Evolutionary conservation across 2,329 filamentous ascomycete genomes (phyloP), one percentile per base, ranked within the genome.

Genomic region (Cadophora sp.): DNA sequence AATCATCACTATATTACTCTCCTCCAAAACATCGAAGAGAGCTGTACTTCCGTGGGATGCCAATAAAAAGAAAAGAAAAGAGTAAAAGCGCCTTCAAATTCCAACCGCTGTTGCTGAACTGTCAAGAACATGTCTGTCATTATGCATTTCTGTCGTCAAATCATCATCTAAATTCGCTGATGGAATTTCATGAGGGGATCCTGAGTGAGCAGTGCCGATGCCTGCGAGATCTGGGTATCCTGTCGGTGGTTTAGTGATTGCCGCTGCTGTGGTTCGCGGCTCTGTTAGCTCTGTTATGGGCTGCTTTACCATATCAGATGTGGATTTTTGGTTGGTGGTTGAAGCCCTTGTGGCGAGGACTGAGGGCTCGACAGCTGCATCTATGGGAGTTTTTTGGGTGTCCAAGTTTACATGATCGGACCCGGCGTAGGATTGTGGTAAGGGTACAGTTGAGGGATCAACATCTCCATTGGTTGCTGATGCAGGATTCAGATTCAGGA

Each of bases 61-160:
- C n/a, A n/a, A n/a, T n/a, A n/a, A n/a, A n/a, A 65, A 22, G n/a
- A 48, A 29, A 40, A n/a, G 58, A 26, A 46, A 7, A 37, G 48
- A 48, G 8, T 26, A 27, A 65, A 37, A 43, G 58, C 26, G 24
- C 34, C 16, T 59, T 58, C 43, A 59, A 40, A 48, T 56, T 22
- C n/a, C 65, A 26, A 63, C 59, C 40, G 63, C 40, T 59, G 55
- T 16, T 55, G 27, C 27, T 29, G 40, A 66, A 66, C 27, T 67
- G 43, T 69, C 68, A 63, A 58, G 56, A 70, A 66, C 65, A 68
- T 66, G 37, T 66, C 58, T 65, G 63, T 71, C 65, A 46, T 69
- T 53, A 67, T 68, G 64, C 64, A 64, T 74, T 34, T 68, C 68
- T 70, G 73, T 76, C 73, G 71, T 77, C 55, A 77, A 75, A 62